Percentiles rank a stretch among this genome's conserved stretches.
Evolutionary conservation across 768 basidiomycete species (phyloP).

Genomic region (Leccinum longicurvipes): DNA sequence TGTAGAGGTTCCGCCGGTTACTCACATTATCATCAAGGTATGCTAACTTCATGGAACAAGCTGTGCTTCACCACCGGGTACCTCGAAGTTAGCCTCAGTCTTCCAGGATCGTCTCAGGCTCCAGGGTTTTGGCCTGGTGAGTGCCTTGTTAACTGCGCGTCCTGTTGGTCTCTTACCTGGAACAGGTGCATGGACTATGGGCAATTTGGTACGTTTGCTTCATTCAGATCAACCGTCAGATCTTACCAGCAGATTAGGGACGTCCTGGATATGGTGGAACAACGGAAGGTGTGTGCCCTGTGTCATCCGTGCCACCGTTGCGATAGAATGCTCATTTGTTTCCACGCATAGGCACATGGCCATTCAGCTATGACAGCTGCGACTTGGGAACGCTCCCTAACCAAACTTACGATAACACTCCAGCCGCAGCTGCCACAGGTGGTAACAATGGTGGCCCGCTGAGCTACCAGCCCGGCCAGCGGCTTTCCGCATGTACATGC

Average conservation of each 20-base stretch:
- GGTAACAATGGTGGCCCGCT: conserved; percentile 48
- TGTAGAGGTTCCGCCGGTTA: neutral
- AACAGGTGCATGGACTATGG: conserved; percentile 70
- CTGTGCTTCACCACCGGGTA: conserved; percentile 93
- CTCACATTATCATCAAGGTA: conserved; percentile 38
- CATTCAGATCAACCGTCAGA: neutral
- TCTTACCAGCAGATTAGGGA: conserved; percentile 45
- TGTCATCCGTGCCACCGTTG: neutral
- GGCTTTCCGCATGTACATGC: conserved; percentile 86
- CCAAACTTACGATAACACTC: conserved; percentile 66
- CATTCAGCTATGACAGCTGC: conserved; percentile 81
- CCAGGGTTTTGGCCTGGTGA: conserved; percentile 87
- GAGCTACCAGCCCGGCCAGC: conserved; percentile 84
- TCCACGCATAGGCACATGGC: conserved; percentile 49
- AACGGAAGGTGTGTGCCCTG: conserved; percentile 58
- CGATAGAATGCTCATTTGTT: neutral
- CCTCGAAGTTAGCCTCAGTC: conserved; percentile 75
- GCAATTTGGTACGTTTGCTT: conserved; percentile 46
- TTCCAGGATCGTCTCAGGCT: conserved; percentile 58
- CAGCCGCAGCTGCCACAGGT: conserved; percentile 56
- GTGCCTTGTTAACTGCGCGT: conserved; percentile 25
- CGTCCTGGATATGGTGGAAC: conserved; percentile 88
- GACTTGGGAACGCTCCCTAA: conserved; percentile 85
- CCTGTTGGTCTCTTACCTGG: conserved; percentile 1
- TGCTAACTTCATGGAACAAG: conserved; percentile 90